Evolutionary conservation across 495 filamentous ascomycete genomes (phyloP), one percentile per base, ranked within the genome.

Genomic region (Daldinia bambusicola): DNA sequence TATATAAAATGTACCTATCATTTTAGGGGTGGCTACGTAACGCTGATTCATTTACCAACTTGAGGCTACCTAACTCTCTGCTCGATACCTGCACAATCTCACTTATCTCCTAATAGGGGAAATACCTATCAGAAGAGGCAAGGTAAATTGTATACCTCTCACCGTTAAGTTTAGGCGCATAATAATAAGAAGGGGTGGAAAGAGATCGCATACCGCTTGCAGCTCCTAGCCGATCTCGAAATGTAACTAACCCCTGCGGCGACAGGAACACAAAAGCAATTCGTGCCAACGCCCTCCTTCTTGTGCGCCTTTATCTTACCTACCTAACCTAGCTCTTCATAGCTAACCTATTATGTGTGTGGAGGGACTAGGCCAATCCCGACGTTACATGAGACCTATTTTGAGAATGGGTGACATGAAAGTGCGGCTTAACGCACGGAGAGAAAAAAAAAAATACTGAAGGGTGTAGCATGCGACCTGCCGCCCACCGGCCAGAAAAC

Each of bases 141-240:
- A 31, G 32, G 14, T 8, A 31, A 30, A 26, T 20, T 10, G 4
- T 12, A 22, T 45, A 45, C 26, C 26, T 26, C 26, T 3, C 3
- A 26, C 41, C 41, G 7, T 45, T 18, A 20, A 57, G 36, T 10
- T 30, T 20, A 57, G 10, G 55, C 40, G 40, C 32, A 26, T 40
- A 6, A 36, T 18, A 40, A 32, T 22, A 1, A 2, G 53, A 8
- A 37, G 16, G 36, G 40, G 16, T 36, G 50, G 26, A 30, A 18
- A 58, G 45, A 64, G 67, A 64, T 64, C 67, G 37, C 61, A 70
- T 70, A 70, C 55, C 38, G 22, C 37, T 31, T 64, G 67, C 67
- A 70, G 67, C 48, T 50, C 45, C 34, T 55, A 38, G 48, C 61
- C 55, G 67, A 65, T 70, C 67, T 61, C 20, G 38, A 64, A 48